Base-by-base conservation (phyloP, 2,329 filamentous ascomycete species). In the Aureobasidium sp. region DNA sequence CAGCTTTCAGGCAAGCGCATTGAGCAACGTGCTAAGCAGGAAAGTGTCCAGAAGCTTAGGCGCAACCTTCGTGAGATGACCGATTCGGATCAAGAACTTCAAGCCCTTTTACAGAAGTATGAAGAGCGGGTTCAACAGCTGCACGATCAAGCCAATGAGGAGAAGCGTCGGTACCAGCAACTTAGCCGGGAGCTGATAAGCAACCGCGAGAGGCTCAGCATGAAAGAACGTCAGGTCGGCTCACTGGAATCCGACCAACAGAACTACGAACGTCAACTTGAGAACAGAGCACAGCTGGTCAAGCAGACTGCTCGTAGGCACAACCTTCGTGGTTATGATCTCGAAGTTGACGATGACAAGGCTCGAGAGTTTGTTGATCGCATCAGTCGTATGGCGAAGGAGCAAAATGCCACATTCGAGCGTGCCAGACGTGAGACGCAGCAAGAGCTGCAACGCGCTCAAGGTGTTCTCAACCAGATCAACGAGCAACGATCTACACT, bases 211-310 rank as follows among this genome's bases (percentile, higher is more conserved):
- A 66, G 70, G 8, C 70, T 79, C 13, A 78, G 76, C 56, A 65
- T 66, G n/a, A 81, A 82, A 66, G 78, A 82, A 64, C 78, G 72
- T 0, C 87, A 91, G 67, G 82, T 85, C 68, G 93, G 93, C 47
- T 90, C 87, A 67, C 86, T 88, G 67, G 85, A 94, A 73, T 93
- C 92, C 2, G 88, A 96, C 71, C 91, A 93, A 76, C 87, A 90
- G 65, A 90, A 88, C 68, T 90, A 94, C 71, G 90, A 97, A 71
- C 84, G 88, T 4, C 89, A 97, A 66, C 72, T 96, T 3, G 79
- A 84, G 67, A 79, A 83, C 48, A 88, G 93, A 42, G 82, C 87
- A 69, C 80, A 83, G 10, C 82, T 96, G 73, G 85, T 97, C 61
- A 90, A 87, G 66, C 87, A 92, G 62, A 86, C 90, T 41, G 91